phyloP scores from a whole-genome alignment of 169 alveolate species.

The Eimeria falciformis region DNA sequence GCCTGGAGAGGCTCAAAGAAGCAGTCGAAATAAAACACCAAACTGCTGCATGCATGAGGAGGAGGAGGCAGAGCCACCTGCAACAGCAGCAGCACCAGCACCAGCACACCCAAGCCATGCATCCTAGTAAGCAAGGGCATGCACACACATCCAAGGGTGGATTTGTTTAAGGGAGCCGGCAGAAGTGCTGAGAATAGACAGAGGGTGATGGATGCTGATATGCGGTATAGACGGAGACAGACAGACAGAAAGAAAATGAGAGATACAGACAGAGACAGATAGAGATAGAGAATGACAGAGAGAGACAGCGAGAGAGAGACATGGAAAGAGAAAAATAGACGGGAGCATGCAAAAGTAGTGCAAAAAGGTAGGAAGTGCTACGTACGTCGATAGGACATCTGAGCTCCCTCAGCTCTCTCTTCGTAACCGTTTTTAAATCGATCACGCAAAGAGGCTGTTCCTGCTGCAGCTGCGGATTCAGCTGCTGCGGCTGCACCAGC shows the following conservation, averaged over 20 bases:
- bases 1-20: conserved; percentile 23
- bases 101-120: background rate
- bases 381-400: conserved; percentile 11
- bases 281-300: background rate
- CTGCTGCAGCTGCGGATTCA: conserved; percentile 1
- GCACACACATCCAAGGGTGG: background rate
- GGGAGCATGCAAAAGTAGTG: background rate
- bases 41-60: background rate
- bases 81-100: background rate
- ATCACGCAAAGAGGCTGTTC: background rate
- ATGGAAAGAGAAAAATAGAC: background rate
- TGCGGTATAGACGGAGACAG: background rate
- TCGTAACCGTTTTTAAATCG: background rate
- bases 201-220: background rate
- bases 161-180: background rate
- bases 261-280: background rate
- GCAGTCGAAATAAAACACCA: conserved; percentile 64
- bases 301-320: background rate
- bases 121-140: background rate
- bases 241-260: background rate
- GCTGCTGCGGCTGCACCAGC: conserved; percentile 2
- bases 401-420: background rate
- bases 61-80: conserved; percentile 22
- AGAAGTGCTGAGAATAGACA: background rate
- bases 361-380: background rate